Evolutionary conservation across 2,329 filamentous ascomycete species (phyloP).

Genomic region (Pseudocercospora crystallina): DNA sequence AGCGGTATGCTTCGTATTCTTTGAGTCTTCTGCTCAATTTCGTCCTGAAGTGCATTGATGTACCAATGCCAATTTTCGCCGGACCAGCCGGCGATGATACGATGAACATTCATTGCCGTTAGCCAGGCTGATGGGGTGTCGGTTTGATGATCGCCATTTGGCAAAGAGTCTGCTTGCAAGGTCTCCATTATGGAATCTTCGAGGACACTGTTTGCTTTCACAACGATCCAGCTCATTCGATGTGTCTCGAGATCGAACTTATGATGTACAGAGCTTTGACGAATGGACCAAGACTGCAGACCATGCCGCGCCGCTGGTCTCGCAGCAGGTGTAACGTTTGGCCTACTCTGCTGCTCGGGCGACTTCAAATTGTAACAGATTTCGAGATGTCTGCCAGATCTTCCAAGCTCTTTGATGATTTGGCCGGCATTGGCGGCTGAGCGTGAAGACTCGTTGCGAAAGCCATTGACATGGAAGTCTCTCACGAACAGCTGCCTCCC

Average conservation of each 20-base stretch:
- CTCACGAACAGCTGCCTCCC: slow-evolving; percentile 32
- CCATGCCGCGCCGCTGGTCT: background rate
- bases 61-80: slow-evolving; percentile 47
- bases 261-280: slow-evolving; percentile 41
- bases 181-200: slow-evolving; percentile 22
- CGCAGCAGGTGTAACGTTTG: background rate
- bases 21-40: no score
- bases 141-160: background rate
- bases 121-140: no score
- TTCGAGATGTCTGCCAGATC: slow-evolving; percentile 39
- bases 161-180: background rate
- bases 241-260: slow-evolving; percentile 37
- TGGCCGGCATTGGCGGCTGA: no score
- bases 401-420: slow-evolving; percentile 29
- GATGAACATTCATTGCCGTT: slow-evolving; percentile 28
- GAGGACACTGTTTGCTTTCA: slow-evolving; percentile 40
- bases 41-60: no score
- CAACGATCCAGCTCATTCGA: slow-evolving; percentile 35
- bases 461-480: slow-evolving; percentile 41
- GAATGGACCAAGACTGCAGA: slow-evolving; percentile 37
- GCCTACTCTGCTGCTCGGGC: slow-evolving; percentile 25
- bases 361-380: slow-evolving; percentile 45
- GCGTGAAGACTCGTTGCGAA: slow-evolving; percentile 33
- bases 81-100: slow-evolving; percentile 39
- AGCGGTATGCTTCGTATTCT: background rate